These are phyloP conservation scores for Lanmaoa rubissima DNA, from an alignment of 768 basidiomycete species.

Conservation along the genomic window DNA sequence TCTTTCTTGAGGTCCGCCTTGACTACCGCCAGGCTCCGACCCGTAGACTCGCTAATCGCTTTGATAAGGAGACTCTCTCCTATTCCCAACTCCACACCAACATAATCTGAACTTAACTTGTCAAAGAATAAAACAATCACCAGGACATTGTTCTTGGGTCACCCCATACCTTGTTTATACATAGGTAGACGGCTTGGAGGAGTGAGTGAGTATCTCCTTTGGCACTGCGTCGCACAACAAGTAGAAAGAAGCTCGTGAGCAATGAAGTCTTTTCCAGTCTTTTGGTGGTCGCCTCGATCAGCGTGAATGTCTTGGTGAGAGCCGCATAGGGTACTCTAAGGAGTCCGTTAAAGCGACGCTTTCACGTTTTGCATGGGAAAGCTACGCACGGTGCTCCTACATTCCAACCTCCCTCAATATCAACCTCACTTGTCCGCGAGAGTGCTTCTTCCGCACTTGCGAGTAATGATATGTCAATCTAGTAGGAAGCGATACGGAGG, in stretches of 20 bases:
- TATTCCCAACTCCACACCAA: slow-evolving; percentile 93
- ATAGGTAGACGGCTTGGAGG: slow-evolving; percentile 89
- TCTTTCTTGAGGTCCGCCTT: slow-evolving; percentile 93
- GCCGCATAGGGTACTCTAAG: slow-evolving; percentile 91
- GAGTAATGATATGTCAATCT: slow-evolving; percentile 1
- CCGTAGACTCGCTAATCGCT: slow-evolving; percentile 93
- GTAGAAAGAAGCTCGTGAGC: slow-evolving; percentile 83
- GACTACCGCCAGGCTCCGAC: slow-evolving; percentile 76
- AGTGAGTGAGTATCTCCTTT: slow-evolving; percentile 72
- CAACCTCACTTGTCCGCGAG: slow-evolving; percentile 62
- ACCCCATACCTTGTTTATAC: slow-evolving; percentile 84
- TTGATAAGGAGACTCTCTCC: slow-evolving; percentile 94
- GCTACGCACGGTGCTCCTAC: slow-evolving; percentile 71
- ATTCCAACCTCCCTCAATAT: slow-evolving; percentile 81
- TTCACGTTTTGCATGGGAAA: not conserved
- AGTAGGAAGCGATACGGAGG: not conserved
- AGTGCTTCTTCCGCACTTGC: slow-evolving; percentile 68
- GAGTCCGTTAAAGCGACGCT: not conserved
- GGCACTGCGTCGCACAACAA: slow-evolving; percentile 85
- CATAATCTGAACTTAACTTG: slow-evolving; percentile 92
- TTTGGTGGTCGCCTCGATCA: slow-evolving; percentile 94
- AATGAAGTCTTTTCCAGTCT: slow-evolving; percentile 89
- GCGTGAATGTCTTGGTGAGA: slow-evolving; percentile 79
- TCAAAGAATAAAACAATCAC: not conserved
- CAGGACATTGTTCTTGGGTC: not conserved